phyloP scores from a whole-genome alignment of 768 basidiomycete species.

The Mycena epipterygia region DNA sequence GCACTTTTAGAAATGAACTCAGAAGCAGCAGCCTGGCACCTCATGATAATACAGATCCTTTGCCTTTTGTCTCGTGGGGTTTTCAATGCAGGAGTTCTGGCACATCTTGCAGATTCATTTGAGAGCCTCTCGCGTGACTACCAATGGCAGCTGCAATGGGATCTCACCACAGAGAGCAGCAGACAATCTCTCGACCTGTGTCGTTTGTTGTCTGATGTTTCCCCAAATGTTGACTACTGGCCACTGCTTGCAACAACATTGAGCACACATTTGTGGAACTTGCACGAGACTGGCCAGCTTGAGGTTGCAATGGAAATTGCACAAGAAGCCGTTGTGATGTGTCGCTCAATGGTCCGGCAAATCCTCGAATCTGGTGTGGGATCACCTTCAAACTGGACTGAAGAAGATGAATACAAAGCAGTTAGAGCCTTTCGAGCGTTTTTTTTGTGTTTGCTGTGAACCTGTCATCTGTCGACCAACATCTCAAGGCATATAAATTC shows the following conservation, averaged over 20 bases:
- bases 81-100: background rate
- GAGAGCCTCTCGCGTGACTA: background rate
- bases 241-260: background rate
- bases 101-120: background rate
- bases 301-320: background rate
- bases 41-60: background rate
- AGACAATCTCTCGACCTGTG: background rate
- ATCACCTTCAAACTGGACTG: background rate
- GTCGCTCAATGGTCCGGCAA: background rate
- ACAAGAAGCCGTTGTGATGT: background rate
- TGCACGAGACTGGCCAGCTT: background rate
- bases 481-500: background rate
- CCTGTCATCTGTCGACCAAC: background rate
- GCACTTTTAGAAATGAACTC: background rate
- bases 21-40: background rate
- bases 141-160: background rate
- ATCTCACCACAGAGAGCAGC: background rate
- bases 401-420: background rate
- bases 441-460: background rate
- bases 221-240: background rate
- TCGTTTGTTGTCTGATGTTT: background rate
- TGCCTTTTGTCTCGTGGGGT: background rate
- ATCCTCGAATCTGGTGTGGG: background rate
- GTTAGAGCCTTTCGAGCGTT: background rate
- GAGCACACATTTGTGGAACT: background rate